phyloP scores from a whole-genome alignment of 2,329 filamentous ascomycete genomes.

The Tricladium varicosporioides region DNA sequence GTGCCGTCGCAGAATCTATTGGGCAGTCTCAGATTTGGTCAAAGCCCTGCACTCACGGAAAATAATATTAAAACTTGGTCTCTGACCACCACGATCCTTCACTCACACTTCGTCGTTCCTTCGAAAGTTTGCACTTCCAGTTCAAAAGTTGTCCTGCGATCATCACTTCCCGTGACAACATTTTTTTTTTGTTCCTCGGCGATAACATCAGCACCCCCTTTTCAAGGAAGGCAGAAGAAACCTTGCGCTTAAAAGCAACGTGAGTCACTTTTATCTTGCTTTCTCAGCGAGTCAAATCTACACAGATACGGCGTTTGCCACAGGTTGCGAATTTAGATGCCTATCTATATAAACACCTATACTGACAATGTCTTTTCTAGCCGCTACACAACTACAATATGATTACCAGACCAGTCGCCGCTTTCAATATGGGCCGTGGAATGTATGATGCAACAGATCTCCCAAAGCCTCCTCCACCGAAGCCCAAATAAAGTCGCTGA shows the following conservation, averaged over 20 bases:
- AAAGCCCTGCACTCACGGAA: constrained; percentile 27
- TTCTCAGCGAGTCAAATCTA: constrained; percentile 4
- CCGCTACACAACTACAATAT: constrained; percentile 20
- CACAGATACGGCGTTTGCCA: background rate
- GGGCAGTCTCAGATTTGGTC: constrained; percentile 29
- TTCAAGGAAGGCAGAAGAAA: no score
- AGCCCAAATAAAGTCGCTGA: constrained; percentile 30
- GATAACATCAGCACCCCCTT: no score
- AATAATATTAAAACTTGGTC: background rate
- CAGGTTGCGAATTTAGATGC: no score
- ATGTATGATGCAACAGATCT: constrained; percentile 52
- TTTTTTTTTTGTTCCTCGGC: background rate
- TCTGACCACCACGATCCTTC: no score
- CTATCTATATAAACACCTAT: no score
- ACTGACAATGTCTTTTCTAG: constrained; percentile 12
- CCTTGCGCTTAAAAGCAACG: constrained; percentile 8
- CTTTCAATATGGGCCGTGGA: constrained; percentile 48
- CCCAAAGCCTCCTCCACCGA: constrained; percentile 42
- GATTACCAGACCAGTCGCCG: constrained; percentile 29
- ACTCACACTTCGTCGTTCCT: no score
- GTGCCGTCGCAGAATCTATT: constrained; percentile 31
- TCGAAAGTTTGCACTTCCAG: no score
- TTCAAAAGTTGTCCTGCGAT: background rate
- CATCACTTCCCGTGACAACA: background rate
- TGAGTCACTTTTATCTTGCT: constrained; percentile 24